Base-by-base conservation (phyloP, 169 alveolate genomes). In the Eimeria zaria region DNA sequence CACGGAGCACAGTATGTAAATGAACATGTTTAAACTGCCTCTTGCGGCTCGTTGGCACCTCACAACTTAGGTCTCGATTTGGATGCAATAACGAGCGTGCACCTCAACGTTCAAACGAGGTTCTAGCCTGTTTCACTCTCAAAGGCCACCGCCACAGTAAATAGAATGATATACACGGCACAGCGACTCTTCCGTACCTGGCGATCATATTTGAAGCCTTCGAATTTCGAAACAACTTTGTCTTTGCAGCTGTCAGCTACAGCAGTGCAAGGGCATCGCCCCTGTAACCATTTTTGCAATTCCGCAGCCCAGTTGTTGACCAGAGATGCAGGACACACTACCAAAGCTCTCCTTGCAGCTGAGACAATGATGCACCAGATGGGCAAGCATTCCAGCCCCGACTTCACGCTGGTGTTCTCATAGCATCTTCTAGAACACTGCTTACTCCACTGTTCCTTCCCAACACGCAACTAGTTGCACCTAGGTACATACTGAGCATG, bases 281-380 rank as follows among this genome's bases (percentile, higher is more conserved):
- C 99, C 96, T 97, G 98, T 7, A 99, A 98, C 99, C 99, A 99
- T 97, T 99, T 99, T 64, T 97, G 98, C 46, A 99, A 96, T 95
- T 99, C 99, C 69, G 98, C 98, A 30, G 98, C 99, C 99, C 99
- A 99, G 97, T 99, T 99, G 87, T 98, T 97, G 12, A 99, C 98
- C 85, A 99, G 95, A 67, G 99, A 98, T 69, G 99, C 99, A 33
- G 99, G 99, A 87, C 99, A 98, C 16, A 99, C 98, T n/a, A 99
- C 98, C 20, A 99, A 97, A 41, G 98, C 99, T 74, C 98, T 98
- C 80, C 99, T 91, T 33, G 98, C 99, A 16, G 99, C 98, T 97
- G 78, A n/a, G 48, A 71, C 74, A 39, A 41, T 48, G 33, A 24
- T 39, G 33, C 91, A 83, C 12, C 53, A 36, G 51, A 39, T n/a